These are phyloP conservation scores for Escovopsis sp. DNA, from an alignment of 2,329 filamentous ascomycete genomes.

Conservation along the genomic window DNA sequence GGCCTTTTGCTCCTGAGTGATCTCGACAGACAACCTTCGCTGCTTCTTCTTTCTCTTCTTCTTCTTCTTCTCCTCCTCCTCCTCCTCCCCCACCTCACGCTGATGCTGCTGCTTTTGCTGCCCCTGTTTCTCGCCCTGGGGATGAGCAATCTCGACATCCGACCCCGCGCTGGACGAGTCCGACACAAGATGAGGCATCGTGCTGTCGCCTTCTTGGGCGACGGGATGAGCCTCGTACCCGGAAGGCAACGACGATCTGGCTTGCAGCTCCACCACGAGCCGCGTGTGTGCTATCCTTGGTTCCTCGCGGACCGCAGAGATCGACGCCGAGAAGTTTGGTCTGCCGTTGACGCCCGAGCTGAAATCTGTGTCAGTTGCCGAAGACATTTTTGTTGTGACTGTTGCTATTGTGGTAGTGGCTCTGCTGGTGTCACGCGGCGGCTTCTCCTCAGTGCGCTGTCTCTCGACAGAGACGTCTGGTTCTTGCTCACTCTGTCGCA, in stretches of 20 bases:
- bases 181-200: background rate
- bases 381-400: background rate
- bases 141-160: background rate
- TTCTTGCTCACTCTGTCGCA: background rate
- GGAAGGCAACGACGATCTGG: background rate
- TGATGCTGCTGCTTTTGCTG: too few relatives aligned
- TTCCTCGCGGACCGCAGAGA: background rate
- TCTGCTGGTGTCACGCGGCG: too few relatives aligned
- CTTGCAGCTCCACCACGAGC: constrained; percentile 5
- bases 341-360: background rate
- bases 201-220: too few relatives aligned
- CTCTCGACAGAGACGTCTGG: background rate
- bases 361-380: background rate
- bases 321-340: background rate
- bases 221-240: too few relatives aligned
- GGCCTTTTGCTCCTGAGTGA: background rate
- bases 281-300: background rate
- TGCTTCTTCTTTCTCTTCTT: too few relatives aligned
- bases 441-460: background rate
- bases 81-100: too few relatives aligned
- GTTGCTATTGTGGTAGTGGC: too few relatives aligned
- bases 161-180: constrained; percentile 1
- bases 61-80: too few relatives aligned
- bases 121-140: too few relatives aligned
- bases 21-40: constrained; percentile 3